These are phyloP conservation scores for Paraphaeosphaeria minitans DNA, from an alignment of 2,329 filamentous ascomycete genomes.

Conservation along the genomic window DNA sequence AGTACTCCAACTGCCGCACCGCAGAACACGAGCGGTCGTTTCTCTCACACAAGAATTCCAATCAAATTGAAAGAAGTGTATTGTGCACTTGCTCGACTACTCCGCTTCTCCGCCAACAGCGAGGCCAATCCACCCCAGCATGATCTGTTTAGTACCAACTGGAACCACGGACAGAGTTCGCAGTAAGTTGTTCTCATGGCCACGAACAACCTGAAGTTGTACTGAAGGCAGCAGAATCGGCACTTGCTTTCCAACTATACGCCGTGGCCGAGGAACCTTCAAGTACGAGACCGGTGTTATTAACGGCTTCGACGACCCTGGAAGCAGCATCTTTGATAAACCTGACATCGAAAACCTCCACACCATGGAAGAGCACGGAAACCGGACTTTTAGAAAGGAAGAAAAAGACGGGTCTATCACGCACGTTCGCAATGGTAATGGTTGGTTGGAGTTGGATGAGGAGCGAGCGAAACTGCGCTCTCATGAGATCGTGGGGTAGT, in stretches of 20 bases:
- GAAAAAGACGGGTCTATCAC: not conserved
- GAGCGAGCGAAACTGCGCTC: not conserved
- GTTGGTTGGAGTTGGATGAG: not conserved
- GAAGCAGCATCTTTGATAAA: not conserved
- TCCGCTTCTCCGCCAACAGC: no score
- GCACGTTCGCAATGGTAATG: not conserved
- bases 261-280: not conserved
- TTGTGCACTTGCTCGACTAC: no score
- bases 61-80: not conserved
- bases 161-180: no score
- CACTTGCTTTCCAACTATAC: not conserved
- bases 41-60: not conserved
- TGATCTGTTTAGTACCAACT: no score
- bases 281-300: not conserved
- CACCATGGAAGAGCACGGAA: not conserved
- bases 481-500: no score
- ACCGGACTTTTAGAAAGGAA: not conserved
- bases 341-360: no score
- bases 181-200: not conserved
- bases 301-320: not conserved
- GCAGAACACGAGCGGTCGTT: not conserved
- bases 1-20: not conserved
- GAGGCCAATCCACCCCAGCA: no score
- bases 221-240: not conserved
- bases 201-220: not conserved